phyloP scores from a whole-genome alignment of 2,329 filamentous ascomycete species.

The Sphaerostilbella broomeana region DNA sequence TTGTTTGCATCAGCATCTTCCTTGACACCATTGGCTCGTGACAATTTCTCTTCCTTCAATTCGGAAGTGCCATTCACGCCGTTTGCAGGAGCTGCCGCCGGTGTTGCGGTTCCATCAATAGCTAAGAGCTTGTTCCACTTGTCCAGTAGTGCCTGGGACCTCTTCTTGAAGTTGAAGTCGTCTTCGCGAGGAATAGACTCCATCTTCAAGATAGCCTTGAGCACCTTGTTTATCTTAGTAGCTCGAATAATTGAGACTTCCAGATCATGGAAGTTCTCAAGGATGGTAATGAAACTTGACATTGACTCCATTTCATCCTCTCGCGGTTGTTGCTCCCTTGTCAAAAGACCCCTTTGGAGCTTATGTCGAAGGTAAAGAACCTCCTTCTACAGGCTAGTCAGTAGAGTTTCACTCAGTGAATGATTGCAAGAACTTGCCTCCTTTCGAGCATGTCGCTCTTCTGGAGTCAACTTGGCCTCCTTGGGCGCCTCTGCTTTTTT shows the following conservation, averaged over 20 bases:
- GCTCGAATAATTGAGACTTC: slow-evolving; percentile 81
- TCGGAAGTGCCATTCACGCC: slow-evolving; percentile 42
- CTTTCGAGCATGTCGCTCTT: slow-evolving; percentile 53
- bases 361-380: slow-evolving; percentile 93
- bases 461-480: slow-evolving; percentile 51
- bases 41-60: slow-evolving; percentile 33
- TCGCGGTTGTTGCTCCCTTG: slow-evolving; percentile 76
- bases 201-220: slow-evolving; percentile 90
- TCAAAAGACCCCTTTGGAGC: slow-evolving; percentile 88
- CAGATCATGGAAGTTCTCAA: slow-evolving; percentile 73
- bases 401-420: slow-evolving; percentile 8
- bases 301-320: slow-evolving; percentile 76
- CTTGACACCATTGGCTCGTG: slow-evolving; percentile 35
- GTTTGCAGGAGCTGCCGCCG: slow-evolving; percentile 32
- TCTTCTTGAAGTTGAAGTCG: slow-evolving; percentile 80
- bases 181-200: slow-evolving; percentile 80
- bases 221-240: slow-evolving; percentile 98
- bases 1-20: slow-evolving; percentile 25
- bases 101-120: slow-evolving; percentile 39
- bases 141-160: slow-evolving; percentile 71
- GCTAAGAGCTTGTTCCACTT: slow-evolving; percentile 85
- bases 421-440: slow-evolving; percentile 38
- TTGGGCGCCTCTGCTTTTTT: slow-evolving; percentile 48
- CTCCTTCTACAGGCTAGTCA: slow-evolving; percentile 50
- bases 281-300: slow-evolving; percentile 69